Evolutionary conservation across 2,329 filamentous ascomycete genomes (phyloP).

Genomic region (Rachicladosporium sp.): DNA sequence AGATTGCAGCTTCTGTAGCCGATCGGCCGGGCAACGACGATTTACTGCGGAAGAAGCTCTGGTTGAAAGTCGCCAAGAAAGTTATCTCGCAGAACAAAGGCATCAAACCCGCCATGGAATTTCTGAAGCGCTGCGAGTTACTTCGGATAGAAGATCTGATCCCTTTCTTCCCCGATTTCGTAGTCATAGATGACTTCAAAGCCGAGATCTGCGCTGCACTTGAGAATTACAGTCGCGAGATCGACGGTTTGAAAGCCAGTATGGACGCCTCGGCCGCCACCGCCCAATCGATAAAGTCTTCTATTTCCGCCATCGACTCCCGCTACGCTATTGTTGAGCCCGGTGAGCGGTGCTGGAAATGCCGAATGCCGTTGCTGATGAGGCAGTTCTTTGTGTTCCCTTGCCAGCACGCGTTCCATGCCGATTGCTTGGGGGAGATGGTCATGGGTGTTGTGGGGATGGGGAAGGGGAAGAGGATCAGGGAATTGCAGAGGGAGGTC

Average conservation of each 20-base stretch:
- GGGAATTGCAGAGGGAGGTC: constrained; percentile 74
- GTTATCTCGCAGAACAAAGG: constrained; percentile 78
- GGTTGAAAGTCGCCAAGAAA: constrained; percentile 88
- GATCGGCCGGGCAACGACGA: constrained; percentile 66
- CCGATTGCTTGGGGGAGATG: constrained; percentile 77
- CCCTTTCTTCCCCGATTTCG: constrained; percentile 96
- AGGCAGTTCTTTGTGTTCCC: constrained; percentile 97
- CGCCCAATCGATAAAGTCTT: constrained; percentile 77
- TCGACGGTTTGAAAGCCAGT: constrained; percentile 75
- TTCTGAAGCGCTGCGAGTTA: constrained; percentile 80
- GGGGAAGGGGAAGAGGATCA: constrained; percentile 65
- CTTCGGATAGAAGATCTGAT: constrained; percentile 94
- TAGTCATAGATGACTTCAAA: constrained; percentile 98
- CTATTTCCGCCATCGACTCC: constrained; percentile 74
- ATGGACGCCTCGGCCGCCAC: constrained; percentile 93
- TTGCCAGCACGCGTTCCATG: constrained; percentile 95
- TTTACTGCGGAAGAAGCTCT: constrained; percentile 78
- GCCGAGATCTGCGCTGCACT: constrained; percentile 91
- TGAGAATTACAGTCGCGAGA: constrained; percentile 84
- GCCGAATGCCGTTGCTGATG: constrained; percentile 71
- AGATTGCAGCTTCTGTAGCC: constrained; percentile 79
- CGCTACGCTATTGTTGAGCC: constrained; percentile 95
- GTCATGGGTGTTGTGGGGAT: constrained; percentile 72
- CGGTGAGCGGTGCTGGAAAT: constrained; percentile 86
- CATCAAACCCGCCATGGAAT: constrained; percentile 80